A percentile compares a stretch with the other conserved stretches of the same genome.
Conservation (phyloP, 2,329 filamentous ascomycete genomes). For the Macroventuria anomochaeta region DNA sequence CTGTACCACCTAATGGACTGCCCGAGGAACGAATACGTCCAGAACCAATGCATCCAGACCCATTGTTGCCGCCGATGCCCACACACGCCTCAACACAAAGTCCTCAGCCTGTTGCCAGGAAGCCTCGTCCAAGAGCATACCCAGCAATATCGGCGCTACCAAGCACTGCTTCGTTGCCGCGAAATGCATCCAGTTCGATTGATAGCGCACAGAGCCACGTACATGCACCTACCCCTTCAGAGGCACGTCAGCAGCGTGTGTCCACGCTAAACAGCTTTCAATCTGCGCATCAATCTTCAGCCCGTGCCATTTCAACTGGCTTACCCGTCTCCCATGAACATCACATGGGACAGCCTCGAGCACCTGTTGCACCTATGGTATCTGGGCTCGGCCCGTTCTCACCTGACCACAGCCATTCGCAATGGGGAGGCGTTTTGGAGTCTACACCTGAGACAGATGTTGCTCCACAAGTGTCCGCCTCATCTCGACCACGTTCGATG, state of each 20-base stretch:
- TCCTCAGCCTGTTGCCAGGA: background rate
- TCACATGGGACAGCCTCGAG: background rate
- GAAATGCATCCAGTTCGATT: background rate
- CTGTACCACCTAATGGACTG: background rate
- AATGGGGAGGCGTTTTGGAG: conserved; percentile 4
- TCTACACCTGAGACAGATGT: background rate
- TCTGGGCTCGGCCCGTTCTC: background rate
- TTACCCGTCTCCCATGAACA: background rate
- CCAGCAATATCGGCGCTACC: background rate
- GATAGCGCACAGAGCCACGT: background rate
- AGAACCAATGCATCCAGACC: background rate
- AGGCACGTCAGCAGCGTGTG: conserved; percentile 19
- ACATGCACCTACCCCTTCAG: background rate
- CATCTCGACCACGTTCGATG: background rate
- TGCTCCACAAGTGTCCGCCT: background rate
- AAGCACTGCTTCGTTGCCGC: background rate
- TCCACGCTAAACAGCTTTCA: conserved; percentile 15
- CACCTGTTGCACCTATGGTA: background rate
- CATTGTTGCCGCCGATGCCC: background rate
- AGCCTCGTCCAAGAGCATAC: background rate
- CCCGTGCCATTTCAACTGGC: background rate
- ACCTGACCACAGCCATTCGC: background rate
- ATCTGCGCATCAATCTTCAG: background rate
- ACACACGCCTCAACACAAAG: background rate
- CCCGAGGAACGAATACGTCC: background rate